Evolutionary conservation across 2,329 filamentous ascomycete genomes (phyloP), one percentile per base, ranked within the genome.

Genomic region (Microsporum canis): DNA sequence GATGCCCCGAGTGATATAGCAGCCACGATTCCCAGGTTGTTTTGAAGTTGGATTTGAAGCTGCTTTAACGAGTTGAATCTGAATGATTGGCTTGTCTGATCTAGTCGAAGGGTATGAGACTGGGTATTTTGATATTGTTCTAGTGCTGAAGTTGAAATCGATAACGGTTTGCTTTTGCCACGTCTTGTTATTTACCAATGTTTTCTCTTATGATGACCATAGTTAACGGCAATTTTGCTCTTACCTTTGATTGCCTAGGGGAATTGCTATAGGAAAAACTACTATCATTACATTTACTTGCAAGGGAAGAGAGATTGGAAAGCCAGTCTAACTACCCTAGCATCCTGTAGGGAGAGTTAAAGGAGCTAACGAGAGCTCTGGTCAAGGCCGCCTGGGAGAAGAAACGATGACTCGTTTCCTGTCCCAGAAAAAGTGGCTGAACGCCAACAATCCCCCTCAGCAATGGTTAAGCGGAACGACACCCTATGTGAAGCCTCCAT

Each of bases 401-500:
- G 55, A 43, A 57, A 57, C 39, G 23, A 41, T 34, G 39, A 38
- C 43, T 34, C 27, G 43, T 45, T 12, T 51, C 39, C 10, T 29
- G 23, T 31, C 57, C 51, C 29, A 61, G 34, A 47, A 59, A 49
- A 43, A 12, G 10, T 45, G 39, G 41, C 33, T 23, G 3, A 5
- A 59, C 29, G 38, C 41, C 51, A 61, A 41, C 29, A 12, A 23
- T 36, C 51, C 55, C 70, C 72, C 72, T 76, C 77, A 79, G 71
- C 77, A 80, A 81, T 81, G 79, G 79, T 81, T 82, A 78, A 77
- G 73, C 79, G 79, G 79, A 76, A 74, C 74, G 74, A 77, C 79
- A 81, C 79, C 79, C 75, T 71, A 74, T 70, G 79, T 81, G 80
- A 80, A 78, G 78, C 79, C 79, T 81, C 78, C 79, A 82, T 81